Percentiles rank a stretch among this genome's conserved stretches.
These are phyloP conservation scores for Colletotrichum trifolii DNA, from an alignment of 2,329 filamentous ascomycete species.

Conservation along the genomic window DNA sequence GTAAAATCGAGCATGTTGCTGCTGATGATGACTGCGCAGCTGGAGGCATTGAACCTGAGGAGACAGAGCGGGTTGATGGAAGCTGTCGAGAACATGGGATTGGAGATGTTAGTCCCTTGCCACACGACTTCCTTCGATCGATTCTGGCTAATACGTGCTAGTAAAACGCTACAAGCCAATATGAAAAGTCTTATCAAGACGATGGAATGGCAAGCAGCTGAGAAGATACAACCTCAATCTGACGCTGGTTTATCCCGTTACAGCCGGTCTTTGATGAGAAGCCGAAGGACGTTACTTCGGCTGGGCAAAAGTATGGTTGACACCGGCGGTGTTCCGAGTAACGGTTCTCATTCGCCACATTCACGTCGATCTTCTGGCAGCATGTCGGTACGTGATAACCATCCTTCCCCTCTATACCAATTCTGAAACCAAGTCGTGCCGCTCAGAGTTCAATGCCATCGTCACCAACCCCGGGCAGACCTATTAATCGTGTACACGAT, in stretches of 20 bases:
- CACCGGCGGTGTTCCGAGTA: neutral
- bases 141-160: neutral
- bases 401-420: neutral
- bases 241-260: neutral
- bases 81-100: neutral
- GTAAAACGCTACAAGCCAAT: neutral
- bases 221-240: neutral
- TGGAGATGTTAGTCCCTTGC: neutral
- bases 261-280: fast-evolving
- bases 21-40: neutral
- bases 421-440: neutral
- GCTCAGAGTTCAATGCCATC: too few relatives aligned
- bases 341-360: fast-evolving
- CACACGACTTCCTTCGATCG: too few relatives aligned
- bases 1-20: neutral
- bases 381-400: neutral
- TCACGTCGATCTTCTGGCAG: too few relatives aligned
- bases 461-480: too few relatives aligned
- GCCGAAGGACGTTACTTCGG: neutral
- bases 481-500: too few relatives aligned
- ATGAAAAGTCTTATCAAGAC: neutral
- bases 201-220: neutral
- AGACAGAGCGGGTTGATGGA: neutral
- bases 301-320: neutral
- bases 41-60: neutral